Conservation (phyloP, 345 rosid genomes). For the Moricandia moricandioides region DNA sequence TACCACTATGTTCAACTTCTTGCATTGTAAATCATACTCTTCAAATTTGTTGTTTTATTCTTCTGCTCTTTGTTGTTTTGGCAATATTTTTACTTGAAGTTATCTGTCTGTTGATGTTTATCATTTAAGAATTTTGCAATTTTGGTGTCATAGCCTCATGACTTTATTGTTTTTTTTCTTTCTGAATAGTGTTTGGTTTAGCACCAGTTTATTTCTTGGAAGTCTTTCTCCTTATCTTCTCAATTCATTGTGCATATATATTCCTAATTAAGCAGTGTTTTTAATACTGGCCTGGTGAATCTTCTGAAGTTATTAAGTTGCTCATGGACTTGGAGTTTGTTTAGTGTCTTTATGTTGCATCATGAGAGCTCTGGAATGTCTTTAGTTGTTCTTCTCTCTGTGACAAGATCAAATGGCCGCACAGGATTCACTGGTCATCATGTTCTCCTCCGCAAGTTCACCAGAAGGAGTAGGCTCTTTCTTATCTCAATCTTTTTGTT, state of each 20-base stretch:
- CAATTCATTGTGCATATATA: slow-evolving; percentile 77
- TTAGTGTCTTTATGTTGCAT: slow-evolving; percentile 24
- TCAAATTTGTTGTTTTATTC: not conserved
- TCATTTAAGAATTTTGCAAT: not conserved
- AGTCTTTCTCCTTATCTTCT: slow-evolving; percentile 45
- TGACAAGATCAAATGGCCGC: not conserved
- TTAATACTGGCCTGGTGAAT: slow-evolving; percentile 74
- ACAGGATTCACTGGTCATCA: not conserved
- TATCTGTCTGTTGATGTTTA: not conserved
- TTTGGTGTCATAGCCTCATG: not conserved
- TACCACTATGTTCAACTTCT: not conserved
- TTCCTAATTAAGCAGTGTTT: slow-evolving; percentile 63
- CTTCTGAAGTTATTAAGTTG: slow-evolving; percentile 73
- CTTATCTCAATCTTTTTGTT: not conserved
- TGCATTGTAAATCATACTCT: slow-evolving; percentile 4
- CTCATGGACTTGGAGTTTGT: slow-evolving; percentile 67
- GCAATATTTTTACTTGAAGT: not conserved
- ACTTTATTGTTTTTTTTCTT: slow-evolving; percentile 4
- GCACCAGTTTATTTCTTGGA: slow-evolving; percentile 25
- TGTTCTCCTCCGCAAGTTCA: not conserved
- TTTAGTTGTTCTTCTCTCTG: not conserved
- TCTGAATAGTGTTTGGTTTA: not conserved
- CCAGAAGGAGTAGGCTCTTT: not conserved
- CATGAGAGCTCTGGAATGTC: not conserved
- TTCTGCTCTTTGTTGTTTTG: not conserved